These are phyloP conservation scores for Cadophora sp. DNA, from an alignment of 2,329 filamentous ascomycete genomes.

Conservation along the genomic window DNA sequence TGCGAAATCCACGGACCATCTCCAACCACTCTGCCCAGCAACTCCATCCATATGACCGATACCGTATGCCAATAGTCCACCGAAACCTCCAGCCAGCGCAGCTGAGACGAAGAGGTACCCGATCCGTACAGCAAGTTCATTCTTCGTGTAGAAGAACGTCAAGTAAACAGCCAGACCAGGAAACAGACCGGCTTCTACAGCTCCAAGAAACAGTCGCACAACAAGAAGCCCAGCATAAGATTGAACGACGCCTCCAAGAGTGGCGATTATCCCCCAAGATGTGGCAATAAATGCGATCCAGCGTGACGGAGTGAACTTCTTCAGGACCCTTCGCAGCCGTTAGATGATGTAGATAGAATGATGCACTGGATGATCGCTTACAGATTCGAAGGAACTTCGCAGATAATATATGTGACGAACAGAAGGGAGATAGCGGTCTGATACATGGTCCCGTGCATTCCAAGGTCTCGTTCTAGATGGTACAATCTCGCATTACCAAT, in stretches of 20 bases:
- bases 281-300: constrained; percentile 56
- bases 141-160: constrained; percentile 69
- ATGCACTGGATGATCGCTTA: constrained; percentile 20
- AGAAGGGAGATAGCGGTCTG: constrained; percentile 60
- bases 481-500: constrained; percentile 67
- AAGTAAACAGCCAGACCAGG: constrained; percentile 65
- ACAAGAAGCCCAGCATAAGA: constrained; percentile 60
- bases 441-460: constrained; percentile 60
- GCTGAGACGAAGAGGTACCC: constrained; percentile 67
- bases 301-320: constrained; percentile 53
- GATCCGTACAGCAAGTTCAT: constrained; percentile 65
- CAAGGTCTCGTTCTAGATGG: constrained; percentile 62
- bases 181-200: constrained; percentile 65
- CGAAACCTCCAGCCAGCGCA: constrained; percentile 67
- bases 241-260: constrained; percentile 60
- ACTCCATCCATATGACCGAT: constrained; percentile 69
- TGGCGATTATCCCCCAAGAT: constrained; percentile 58
- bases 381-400: constrained; percentile 55
- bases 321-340: constrained; percentile 44
- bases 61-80: constrained; percentile 69
- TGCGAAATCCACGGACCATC: constrained; percentile 54
- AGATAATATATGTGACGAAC: constrained; percentile 57
- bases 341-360: background rate
- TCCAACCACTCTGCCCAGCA: constrained; percentile 64
- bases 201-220: constrained; percentile 61